Conservation (phyloP, 2,329 filamentous ascomycete genomes). For the Pseudogymnoascus sp. region DNA sequence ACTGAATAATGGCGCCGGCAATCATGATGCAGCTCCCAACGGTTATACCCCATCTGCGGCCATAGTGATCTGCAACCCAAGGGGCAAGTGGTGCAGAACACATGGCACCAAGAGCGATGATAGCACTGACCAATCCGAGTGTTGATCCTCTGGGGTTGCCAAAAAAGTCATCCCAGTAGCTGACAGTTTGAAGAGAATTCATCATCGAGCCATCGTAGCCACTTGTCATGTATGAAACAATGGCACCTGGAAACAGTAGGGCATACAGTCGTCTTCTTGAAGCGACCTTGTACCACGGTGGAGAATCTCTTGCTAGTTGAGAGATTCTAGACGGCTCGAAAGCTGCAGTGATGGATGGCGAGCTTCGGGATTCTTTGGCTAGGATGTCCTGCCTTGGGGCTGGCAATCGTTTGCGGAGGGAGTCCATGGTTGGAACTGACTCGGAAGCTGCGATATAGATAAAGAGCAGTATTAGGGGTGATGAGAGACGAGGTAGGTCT, state of each 20-base stretch:
- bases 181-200: slow-evolving; percentile 40
- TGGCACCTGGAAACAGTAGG: slow-evolving; percentile 30
- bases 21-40: slow-evolving; percentile 30
- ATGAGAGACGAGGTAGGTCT: not conserved
- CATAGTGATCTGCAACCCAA: slow-evolving; percentile 28
- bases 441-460: not conserved
- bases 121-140: slow-evolving; percentile 28
- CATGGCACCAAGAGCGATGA: slow-evolving; percentile 43
- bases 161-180: slow-evolving; percentile 37
- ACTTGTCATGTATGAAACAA: slow-evolving; percentile 36
- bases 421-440: slow-evolving; percentile 18
- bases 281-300: slow-evolving; percentile 28
- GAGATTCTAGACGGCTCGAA: slow-evolving; percentile 27
- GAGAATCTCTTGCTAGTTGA: slow-evolving; percentile 24
- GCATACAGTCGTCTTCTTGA: slow-evolving; percentile 28
- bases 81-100: slow-evolving; percentile 29
- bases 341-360: slow-evolving; percentile 9
- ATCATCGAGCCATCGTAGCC: slow-evolving; percentile 45
- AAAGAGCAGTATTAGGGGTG: not conserved
- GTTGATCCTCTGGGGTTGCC: slow-evolving; percentile 28
- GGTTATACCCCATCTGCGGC: slow-evolving; percentile 28
- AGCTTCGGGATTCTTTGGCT: slow-evolving; percentile 11
- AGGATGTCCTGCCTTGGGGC: slow-evolving; percentile 23
- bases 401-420: slow-evolving; percentile 23
- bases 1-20: slow-evolving; percentile 29